Conservation (phyloP, 768 basidiomycete species). For the Russula earlei region DNA sequence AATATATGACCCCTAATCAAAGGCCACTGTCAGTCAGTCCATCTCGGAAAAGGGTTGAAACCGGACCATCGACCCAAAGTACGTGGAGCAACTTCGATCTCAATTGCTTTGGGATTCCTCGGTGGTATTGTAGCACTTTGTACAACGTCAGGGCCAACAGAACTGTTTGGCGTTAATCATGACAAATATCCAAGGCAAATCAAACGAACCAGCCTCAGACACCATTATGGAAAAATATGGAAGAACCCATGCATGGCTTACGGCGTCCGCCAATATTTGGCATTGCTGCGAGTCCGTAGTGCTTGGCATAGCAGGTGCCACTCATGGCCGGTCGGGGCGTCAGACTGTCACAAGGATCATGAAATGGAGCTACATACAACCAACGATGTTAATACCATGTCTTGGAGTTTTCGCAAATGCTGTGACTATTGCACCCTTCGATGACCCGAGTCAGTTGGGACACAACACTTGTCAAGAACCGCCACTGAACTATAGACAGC, state of each 20-base stretch:
- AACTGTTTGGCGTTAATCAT: not conserved
- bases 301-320: not conserved
- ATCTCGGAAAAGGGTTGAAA: too few relatives aligned
- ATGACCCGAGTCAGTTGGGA: not conserved
- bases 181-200: not conserved
- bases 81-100: conserved; percentile 8
- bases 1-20: conserved; percentile 15
- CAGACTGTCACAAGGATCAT: not conserved
- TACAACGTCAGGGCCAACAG: conserved; percentile 11
- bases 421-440: not conserved
- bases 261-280: not conserved
- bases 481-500: not conserved
- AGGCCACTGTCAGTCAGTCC: not conserved
- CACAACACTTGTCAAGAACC: not conserved
- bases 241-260: not conserved
- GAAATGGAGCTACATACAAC: not conserved
- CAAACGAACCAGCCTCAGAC: conserved; percentile 10
- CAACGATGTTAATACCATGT: not conserved
- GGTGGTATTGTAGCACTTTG: not conserved
- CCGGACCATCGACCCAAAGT: conserved; percentile 3
- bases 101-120: not conserved
- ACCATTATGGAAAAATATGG: conserved; percentile 1
- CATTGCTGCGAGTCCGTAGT: not conserved
- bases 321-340: not conserved
- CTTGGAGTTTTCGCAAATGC: not conserved